Evolutionary conservation across 1,284 basidiomycete genomes (phyloP), one percentile per base, ranked within the genome.

Genomic region (Pseudozyma sp.): DNA sequence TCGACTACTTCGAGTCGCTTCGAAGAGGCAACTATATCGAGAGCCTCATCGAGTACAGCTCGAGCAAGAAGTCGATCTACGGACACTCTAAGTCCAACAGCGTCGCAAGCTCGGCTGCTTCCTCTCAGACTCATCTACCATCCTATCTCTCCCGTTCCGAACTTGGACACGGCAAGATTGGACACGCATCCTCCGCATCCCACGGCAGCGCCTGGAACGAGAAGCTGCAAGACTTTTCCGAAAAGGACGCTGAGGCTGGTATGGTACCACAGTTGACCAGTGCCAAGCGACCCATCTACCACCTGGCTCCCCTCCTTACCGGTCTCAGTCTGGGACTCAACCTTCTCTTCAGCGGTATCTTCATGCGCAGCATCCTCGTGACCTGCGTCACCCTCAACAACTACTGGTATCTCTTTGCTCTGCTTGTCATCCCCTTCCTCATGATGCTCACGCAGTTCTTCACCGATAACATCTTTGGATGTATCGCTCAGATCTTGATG

Each of bases 301-400:
- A 92, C n/a, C 90, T 91, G 70, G 92, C 91, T 9, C 92, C 92
- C 0, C 83, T 94, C 58, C 92, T 93, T 75, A 89, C 88, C 45
- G 93, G 93, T 16, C 81, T 93, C 9, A 90, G 90, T 6, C 86
- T 87, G 30, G 85, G 83, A 17, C 67, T 86, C 53, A 82, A 83
- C 61, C 79, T 79, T 48, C 61, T 84, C 19, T 43, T 88, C 88
- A 68, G 92, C 87, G 10, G 82, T 90, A 73, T 89, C 87, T 17
- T 80, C 88, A 59, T 92, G 54, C 72, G 92, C 91, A 81, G 84
- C 88, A 57, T 93, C 51, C 84, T 94, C n/a, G 85, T 88, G 55
- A 92, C 94, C 83, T 89, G 86, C 62, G 85, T 89, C 24, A 87
- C 92, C 42, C 92, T 94, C 81, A 87, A 88, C 50, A 86, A 87